These are phyloP conservation scores for Protomyces lactucae-debilis DNA, from an alignment of 1,139 yeast genomes.

Conservation along the genomic window DNA sequence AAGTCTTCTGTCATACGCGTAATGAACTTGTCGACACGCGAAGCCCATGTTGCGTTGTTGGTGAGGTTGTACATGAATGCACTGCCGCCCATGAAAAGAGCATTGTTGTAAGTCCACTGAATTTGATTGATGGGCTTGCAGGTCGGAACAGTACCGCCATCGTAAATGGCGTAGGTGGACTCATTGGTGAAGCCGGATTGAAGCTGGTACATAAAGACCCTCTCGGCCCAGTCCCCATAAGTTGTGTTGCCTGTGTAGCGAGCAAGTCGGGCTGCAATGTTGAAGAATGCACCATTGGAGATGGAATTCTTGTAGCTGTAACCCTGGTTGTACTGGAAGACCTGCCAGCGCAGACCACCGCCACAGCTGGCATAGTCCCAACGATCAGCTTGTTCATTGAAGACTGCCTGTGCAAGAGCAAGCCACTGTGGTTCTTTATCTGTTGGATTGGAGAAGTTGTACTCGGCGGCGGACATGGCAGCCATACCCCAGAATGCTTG, in stretches of 20 bases:
- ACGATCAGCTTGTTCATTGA: conserved; percentile 66
- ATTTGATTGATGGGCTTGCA: conserved; percentile 53
- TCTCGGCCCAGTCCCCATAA: conserved; percentile 61
- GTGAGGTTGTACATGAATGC: conserved; percentile 69
- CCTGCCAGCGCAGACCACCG: conserved; percentile 87
- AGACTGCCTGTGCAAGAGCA: conserved; percentile 66
- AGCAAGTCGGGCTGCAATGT: conserved; percentile 71
- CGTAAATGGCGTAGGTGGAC: conserved; percentile 48
- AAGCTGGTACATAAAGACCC: conserved; percentile 65
- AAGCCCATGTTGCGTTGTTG: conserved; percentile 53
- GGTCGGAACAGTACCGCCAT: conserved; percentile 64
- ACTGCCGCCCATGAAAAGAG: conserved; percentile 64
- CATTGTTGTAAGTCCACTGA: conserved; percentile 78
- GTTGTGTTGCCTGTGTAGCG: conserved; percentile 61
- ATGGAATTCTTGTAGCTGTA: conserved; percentile 75
- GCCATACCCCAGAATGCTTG: conserved; percentile 89
- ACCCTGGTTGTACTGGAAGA: conserved; percentile 69
- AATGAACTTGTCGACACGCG: conserved; percentile 50
- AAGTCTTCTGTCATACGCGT: conserved; percentile 51
- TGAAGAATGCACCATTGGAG: conserved; percentile 72
- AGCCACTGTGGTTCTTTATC: conserved; percentile 57
- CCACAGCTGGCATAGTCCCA: conserved; percentile 64
- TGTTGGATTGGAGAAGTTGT: conserved; percentile 64
- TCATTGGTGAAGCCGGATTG: conserved; percentile 48
- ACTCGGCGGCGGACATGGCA: conserved; percentile 77